Percentiles rank a stretch among this genome's conserved stretches.
Conservation (phyloP, 768 basidiomycete genomes). For the Hysterangium stoloniferum region DNA sequence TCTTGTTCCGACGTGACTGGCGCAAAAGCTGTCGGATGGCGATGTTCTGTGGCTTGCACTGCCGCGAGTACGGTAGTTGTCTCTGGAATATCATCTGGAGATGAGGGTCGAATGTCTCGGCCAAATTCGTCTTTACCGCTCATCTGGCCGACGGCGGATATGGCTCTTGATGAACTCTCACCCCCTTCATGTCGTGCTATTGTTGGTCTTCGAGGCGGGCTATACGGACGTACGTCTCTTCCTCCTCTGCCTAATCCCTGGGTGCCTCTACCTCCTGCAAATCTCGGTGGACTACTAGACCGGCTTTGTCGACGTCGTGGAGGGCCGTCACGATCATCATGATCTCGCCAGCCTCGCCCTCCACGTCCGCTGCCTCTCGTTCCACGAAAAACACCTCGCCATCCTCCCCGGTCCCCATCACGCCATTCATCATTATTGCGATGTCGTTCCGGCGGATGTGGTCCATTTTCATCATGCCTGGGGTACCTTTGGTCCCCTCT, state of each 20-base stretch:
- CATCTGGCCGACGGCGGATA: conserved; percentile 21
- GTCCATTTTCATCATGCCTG: conserved; percentile 31
- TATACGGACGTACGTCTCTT: conserved; percentile 48
- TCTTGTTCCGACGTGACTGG: background rate
- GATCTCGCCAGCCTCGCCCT: conserved; percentile 41
- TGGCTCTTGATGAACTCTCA: conserved; percentile 18
- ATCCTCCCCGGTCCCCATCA: conserved; percentile 25
- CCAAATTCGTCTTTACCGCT: conserved; percentile 80
- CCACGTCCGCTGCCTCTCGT: conserved; percentile 53
- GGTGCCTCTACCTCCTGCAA: conserved; percentile 11
- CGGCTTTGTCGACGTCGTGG: conserved; percentile 51
- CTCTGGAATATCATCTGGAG: conserved; percentile 25
- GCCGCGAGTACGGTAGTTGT: background rate
- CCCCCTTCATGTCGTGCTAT: conserved; percentile 22
- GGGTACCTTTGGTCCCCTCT: conserved; percentile 35
- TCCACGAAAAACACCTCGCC: conserved; percentile 43
- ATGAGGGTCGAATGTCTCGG: conserved; percentile 61
- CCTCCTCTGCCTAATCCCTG: conserved; percentile 22
- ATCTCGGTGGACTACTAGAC: conserved; percentile 67
- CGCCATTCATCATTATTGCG: conserved; percentile 8
- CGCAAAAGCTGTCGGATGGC: background rate
- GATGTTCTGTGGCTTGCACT: background rate
- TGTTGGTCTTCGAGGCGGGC: conserved; percentile 47
- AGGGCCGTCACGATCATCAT: conserved; percentile 51
- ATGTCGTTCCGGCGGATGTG: conserved; percentile 21